A percentile compares a stretch with the other conserved stretches of the same genome.
Evolutionary conservation across 805 yeast species (phyloP).

Genomic region (Suhomyces pyralidae): DNA sequence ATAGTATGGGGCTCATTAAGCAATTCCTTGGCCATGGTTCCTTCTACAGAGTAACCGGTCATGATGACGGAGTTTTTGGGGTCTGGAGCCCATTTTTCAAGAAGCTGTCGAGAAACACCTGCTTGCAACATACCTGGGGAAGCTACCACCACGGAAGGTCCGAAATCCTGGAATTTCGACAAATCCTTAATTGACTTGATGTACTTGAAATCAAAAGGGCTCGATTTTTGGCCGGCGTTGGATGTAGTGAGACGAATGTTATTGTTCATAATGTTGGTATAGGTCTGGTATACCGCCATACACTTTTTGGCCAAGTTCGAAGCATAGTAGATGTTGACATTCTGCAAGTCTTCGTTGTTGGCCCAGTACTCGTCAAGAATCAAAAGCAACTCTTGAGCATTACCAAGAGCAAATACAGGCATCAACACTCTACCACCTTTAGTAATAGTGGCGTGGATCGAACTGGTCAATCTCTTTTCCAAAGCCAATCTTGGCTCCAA

Average conservation of each 20-base stretch:
- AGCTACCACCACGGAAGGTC: constrained; percentile 94
- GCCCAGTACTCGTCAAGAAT: constrained; percentile 96
- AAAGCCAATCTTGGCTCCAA: constrained; percentile 88
- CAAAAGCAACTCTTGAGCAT: constrained; percentile 90
- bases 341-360: constrained; percentile 74
- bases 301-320: constrained; percentile 92
- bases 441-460: constrained; percentile 77
- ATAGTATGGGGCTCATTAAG: constrained; percentile 89
- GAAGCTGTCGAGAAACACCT: constrained; percentile 86
- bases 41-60: constrained; percentile 98
- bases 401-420: constrained; percentile 95
- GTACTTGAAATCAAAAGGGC: constrained; percentile 88
- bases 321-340: constrained; percentile 83
- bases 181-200: constrained; percentile 75
- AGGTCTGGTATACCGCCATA: constrained; percentile 96
- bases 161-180: constrained; percentile 86
- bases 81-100: constrained; percentile 98
- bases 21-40: constrained; percentile 92
- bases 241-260: constrained; percentile 63
- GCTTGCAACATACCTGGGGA: constrained; percentile 98
- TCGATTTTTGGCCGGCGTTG: constrained; percentile 36
- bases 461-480: constrained; percentile 74
- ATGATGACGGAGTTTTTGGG: constrained; percentile 81
- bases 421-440: constrained; percentile 90
- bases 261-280: constrained; percentile 96